Base-by-base conservation (phyloP, 225 moss, liverwort and hornwort species). In the Pseudoscleropodium purum region DNA sequence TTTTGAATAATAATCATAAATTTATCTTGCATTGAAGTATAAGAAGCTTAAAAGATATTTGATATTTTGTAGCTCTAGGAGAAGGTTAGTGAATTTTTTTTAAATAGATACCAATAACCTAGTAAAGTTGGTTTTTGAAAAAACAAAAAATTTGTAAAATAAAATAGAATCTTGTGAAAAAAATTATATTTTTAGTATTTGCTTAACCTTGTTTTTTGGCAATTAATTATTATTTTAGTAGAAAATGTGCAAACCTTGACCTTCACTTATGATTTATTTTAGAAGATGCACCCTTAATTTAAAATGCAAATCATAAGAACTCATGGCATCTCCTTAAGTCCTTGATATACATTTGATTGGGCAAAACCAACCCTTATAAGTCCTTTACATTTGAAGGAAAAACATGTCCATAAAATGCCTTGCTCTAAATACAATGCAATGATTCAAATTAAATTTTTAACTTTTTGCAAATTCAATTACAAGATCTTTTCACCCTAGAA, bases 171-270 rank as follows among this genome's bases (percentile, higher is more conserved):
- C 13, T 52, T 52, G 3, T 5, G n/a, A 52, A 23, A 34, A 21
- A 51, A 21, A 2, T 2, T 4, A 19, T 4, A 49, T 19, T 19
- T 20, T 20, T 7, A 33, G 8, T 30, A 30, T 47, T 1, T 0
- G 0, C 7, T 75, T 7, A 49, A 33, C 2, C 13, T 75, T 31
- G 11, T 20, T 31, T 36, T 33, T 49, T 20, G 5, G 17, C 13
- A 12, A 34, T 33, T 18, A 31, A 1, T 2, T 33, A 33, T 21
- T 51, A 52, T 31, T 31, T 11, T 4, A 11, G 2, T 7, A 33
- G 2, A 20, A 20, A 6, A 49, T 76, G 8, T 76, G 5, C 0
- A 0, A 0, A 51, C 5, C 2, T 0, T 77, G 1, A 0, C 1
- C 5, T 77, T 54, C 5, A 24, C 0, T 36, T 24, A 54, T 2